Percentiles rank a stretch among this genome's conserved stretches.
Conservation (phyloP, 495 filamentous ascomycete species). For the Penicillium longicatenatum region DNA sequence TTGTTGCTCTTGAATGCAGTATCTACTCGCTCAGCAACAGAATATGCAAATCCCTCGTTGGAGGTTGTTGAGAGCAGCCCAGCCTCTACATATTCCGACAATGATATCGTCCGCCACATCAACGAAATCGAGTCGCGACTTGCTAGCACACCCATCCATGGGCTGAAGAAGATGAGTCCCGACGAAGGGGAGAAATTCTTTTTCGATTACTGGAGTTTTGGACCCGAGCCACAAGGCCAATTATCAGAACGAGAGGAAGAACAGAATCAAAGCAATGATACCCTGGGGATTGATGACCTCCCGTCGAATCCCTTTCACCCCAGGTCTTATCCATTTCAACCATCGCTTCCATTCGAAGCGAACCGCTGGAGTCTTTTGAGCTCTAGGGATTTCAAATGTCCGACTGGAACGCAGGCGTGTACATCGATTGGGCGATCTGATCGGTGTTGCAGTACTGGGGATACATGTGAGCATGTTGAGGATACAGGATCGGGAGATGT, state of each 20-base stretch:
- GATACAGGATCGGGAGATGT: slow-evolving; percentile 75
- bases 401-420: slow-evolving; percentile 67
- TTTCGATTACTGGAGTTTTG: slow-evolving; percentile 60
- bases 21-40: neutral
- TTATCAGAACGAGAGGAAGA: slow-evolving; percentile 12
- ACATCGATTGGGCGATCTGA: slow-evolving; percentile 67
- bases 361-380: slow-evolving; percentile 5
- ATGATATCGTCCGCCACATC: slow-evolving; percentile 27
- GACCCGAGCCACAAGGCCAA: slow-evolving; percentile 15
- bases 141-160: slow-evolving; percentile 22
- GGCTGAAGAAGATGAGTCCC: slow-evolving; percentile 73
- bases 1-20: neutral
- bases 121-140: slow-evolving; percentile 23
- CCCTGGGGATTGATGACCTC: neutral
- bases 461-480: slow-evolving; percentile 70
- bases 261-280: neutral
- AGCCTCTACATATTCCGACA: neutral
- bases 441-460: slow-evolving; percentile 71
- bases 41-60: neutral
- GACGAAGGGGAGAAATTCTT: slow-evolving; percentile 89
- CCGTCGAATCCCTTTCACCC: slow-evolving; percentile 19
- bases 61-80: neutral
- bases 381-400: slow-evolving; percentile 69
- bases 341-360: slow-evolving; percentile 33
- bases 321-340: slow-evolving; percentile 35